Evolutionary conservation across 73 alveolate genomes (phyloP), one percentile per base, ranked within the genome.

Genomic region (Paramecium caudatum): DNA sequence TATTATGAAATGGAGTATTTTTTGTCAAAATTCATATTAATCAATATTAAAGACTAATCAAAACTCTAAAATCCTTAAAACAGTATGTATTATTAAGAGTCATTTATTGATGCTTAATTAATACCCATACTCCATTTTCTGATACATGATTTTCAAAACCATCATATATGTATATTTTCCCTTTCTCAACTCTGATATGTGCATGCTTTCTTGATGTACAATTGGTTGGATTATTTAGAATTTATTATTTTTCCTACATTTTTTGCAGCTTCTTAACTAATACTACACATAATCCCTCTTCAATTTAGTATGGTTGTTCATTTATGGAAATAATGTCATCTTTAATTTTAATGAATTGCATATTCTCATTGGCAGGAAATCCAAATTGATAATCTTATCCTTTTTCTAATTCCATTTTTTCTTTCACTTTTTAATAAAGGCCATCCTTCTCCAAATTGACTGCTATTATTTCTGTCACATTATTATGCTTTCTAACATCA

Each of bases 161-260:
- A 55, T 55, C 80, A 55, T 3, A 5, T 9, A 55, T 27, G 30
- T 10, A 23, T 23, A 55, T 4, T 55, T 43, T 21, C 30, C 80
- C 80, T 27, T 55, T 55, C 12, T 55, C 8, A 23, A 55, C 25
- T 55, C n/a, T 55, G 13, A 55, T 55, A 2, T 55, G 80, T 2
- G 80, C 80, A 55, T 55, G 80, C n/a, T 55, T 55, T 27, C 80
- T 37, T 27, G 80, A 55, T 55, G 80, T 27, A 23, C 80, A 55
- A 4, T 55, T 43, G 12, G 23, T 55, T 55, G 80, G 80, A 55
- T 55, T 55, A 9, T 4, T 2, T 43, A 55, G 23, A 8, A 27
- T 27, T 55, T 27, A 27, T 5, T 55, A 55, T 4, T 55, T 12
- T 27, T 0, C 10, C n/a, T 55, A 12, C 8, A 27, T 55, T 4